Evolutionary conservation across 768 basidiomycete species (phyloP).

Genomic region (Mycena chlorophos): DNA sequence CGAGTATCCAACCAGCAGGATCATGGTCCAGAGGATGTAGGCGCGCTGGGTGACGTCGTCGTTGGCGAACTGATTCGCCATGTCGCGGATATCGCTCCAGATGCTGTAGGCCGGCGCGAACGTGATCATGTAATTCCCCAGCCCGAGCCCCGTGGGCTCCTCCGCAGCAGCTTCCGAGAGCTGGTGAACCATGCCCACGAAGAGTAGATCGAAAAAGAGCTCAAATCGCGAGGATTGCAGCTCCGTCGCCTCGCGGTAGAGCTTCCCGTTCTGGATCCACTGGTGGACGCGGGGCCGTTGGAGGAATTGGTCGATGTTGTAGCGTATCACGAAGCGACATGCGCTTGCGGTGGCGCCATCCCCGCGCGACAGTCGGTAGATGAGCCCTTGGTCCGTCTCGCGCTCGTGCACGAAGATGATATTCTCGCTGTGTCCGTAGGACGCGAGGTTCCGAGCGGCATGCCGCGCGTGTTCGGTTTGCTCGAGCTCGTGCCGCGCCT

Average conservation of each 20-base stretch:
- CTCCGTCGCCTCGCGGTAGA: constrained; percentile 22
- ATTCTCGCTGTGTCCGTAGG: constrained; percentile 19
- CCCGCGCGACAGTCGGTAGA: constrained; percentile 9
- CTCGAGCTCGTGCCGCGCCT: constrained; percentile 6
- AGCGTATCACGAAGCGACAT: constrained; percentile 14
- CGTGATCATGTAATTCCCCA: constrained; percentile 23
- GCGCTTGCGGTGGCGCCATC: constrained; percentile 7
- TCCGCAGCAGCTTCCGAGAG: constrained; percentile 32
- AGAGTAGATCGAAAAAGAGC: constrained; percentile 37
- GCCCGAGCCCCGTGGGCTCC: constrained; percentile 21
- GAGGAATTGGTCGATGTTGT: constrained; percentile 22
- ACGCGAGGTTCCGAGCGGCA: constrained; percentile 14
- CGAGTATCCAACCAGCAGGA: constrained; percentile 33
- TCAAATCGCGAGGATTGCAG: constrained; percentile 28
- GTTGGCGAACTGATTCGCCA: constrained; percentile 30
- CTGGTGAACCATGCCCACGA: constrained; percentile 35
- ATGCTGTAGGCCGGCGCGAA: constrained; percentile 32
- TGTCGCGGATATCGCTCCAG: constrained; percentile 33
- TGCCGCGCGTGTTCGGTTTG: not conserved
- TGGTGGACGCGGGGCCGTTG: constrained; percentile 20
- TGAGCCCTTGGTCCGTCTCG: constrained; percentile 16
- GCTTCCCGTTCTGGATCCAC: constrained; percentile 18
- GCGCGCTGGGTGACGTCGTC: constrained; percentile 33
- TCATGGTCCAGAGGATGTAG: constrained; percentile 32
- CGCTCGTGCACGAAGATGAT: constrained; percentile 21